These are phyloP conservation scores for Leccinum disarticulatum DNA, from an alignment of 768 basidiomycete genomes.

Conservation along the genomic window DNA sequence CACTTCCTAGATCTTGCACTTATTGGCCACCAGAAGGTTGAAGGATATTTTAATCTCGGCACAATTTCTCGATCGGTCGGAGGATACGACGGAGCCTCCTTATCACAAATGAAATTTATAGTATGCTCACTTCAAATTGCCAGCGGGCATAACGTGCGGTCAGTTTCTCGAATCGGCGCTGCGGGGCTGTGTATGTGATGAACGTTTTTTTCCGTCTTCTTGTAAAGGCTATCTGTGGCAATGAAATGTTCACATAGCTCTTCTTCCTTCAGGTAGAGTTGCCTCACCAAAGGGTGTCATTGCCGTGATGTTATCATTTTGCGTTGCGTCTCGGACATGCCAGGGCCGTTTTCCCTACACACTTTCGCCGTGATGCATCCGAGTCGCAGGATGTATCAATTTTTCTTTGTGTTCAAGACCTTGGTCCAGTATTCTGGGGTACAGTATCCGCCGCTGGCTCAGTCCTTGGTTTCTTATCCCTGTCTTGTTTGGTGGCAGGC, in stretches of 20 bases:
- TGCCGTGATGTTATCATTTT: constrained; percentile 13
- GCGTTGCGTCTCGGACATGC: constrained; percentile 10
- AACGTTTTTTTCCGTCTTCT: constrained; percentile 2
- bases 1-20: constrained; percentile 8
- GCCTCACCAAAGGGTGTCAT: constrained; percentile 1
- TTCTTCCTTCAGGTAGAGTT: constrained; percentile 2
- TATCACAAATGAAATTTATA: constrained; percentile 20
- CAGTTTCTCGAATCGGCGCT: neutral
- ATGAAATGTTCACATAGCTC: constrained; percentile 11
- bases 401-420: neutral
- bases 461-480: constrained; percentile 7
- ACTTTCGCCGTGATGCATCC: constrained; percentile 10
- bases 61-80: constrained; percentile 19
- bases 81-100: constrained; percentile 8
- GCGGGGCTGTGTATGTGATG: neutral
- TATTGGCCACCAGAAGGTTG: constrained; percentile 15
- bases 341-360: constrained; percentile 10
- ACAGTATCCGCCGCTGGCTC: constrained; percentile 4
- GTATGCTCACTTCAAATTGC: constrained; percentile 6
- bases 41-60: constrained; percentile 21
- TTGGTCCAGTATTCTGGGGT: constrained; percentile 19
- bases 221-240: constrained; percentile 9
- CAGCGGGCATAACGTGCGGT: constrained; percentile 5
- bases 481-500: neutral
- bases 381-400: constrained; percentile 10